Percentiles rank a stretch among this genome's conserved stretches.
These are phyloP conservation scores for Thalassiosira livingstoniorum DNA, from an alignment of 352 stramenopile genomes.

Conservation along the genomic window DNA sequence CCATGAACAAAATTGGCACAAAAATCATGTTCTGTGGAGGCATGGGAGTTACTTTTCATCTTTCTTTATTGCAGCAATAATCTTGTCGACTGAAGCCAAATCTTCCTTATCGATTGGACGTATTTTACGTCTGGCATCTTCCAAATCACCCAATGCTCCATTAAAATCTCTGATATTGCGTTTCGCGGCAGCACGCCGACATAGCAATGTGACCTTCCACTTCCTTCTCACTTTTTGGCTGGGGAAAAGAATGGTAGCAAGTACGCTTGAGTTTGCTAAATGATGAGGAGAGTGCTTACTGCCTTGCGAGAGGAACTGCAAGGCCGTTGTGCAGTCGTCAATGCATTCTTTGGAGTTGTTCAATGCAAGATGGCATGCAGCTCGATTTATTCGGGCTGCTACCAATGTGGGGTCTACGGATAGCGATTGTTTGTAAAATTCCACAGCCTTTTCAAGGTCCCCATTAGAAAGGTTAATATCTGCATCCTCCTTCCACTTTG, in stretches of 20 bases:
- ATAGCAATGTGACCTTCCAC: conserved; percentile 64
- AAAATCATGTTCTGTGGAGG: too few relatives aligned
- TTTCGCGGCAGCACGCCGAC: conserved; percentile 55
- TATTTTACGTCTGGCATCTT: conserved; percentile 41
- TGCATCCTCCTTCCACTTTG: conserved; percentile 40
- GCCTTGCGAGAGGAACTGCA: conserved; percentile 40
- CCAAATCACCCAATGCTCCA: conserved; percentile 57
- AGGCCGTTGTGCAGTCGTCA: conserved; percentile 43
- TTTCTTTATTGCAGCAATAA: conserved; percentile 33
- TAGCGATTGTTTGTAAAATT: conserved; percentile 58
- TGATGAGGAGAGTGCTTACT: conserved; percentile 13
- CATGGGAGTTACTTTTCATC: too few relatives aligned
- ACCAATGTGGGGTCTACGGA: conserved; percentile 41
- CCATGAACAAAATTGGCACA: too few relatives aligned
- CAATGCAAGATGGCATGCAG: conserved; percentile 53
- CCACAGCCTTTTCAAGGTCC: conserved; percentile 39
- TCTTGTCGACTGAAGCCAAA: conserved; percentile 17
- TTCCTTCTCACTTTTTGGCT: conserved; percentile 39
- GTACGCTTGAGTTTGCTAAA: neutral
- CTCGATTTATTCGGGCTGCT: conserved; percentile 61
- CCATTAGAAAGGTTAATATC: conserved; percentile 54
- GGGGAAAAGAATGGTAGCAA: conserved; percentile 33
- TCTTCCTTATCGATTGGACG: conserved; percentile 15
- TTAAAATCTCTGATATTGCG: conserved; percentile 24
- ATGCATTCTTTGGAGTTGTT: conserved; percentile 49